phyloP scores from a whole-genome alignment of 2,329 filamentous ascomycete genomes.

The Malbranchea zuffiana region DNA sequence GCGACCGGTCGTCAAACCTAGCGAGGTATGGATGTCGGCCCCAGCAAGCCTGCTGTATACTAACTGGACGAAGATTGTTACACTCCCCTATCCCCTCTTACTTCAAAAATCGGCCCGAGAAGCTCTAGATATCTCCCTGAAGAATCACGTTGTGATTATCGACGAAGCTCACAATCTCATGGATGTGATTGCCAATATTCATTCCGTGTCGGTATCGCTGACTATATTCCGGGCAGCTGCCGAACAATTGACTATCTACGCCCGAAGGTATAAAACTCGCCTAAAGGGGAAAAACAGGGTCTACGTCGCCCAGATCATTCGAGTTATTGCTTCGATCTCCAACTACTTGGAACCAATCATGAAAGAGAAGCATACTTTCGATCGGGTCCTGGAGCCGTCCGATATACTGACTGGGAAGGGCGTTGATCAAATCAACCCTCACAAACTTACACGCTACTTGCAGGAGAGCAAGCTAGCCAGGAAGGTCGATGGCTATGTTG shows the following conservation, averaged over 20 bases:
- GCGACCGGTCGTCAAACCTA: constrained; percentile 64
- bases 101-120: constrained; percentile 80
- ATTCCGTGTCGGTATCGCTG: constrained; percentile 66
- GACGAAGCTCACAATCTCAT: constrained; percentile 98
- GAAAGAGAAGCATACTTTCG: constrained; percentile 34
- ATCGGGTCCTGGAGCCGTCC: constrained; percentile 60
- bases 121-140: constrained; percentile 73
- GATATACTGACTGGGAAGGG: constrained; percentile 71
- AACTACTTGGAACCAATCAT: constrained; percentile 52
- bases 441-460: constrained; percentile 76
- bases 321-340: constrained; percentile 68
- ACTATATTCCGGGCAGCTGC: constrained; percentile 62
- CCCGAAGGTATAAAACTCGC: constrained; percentile 76
- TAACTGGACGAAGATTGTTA: constrained; percentile 53
- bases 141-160: constrained; percentile 83
- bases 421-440: constrained; percentile 89
- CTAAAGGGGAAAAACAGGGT: constrained; percentile 84
- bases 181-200: constrained; percentile 80
- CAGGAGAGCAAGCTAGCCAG: constrained; percentile 85
- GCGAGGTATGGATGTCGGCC: constrained; percentile 45
- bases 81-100: constrained; percentile 81
- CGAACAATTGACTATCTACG: constrained; percentile 67
- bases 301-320: constrained; percentile 77
- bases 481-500: constrained; percentile 83
- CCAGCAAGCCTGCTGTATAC: background rate